Conservation (phyloP, 1,284 basidiomycete genomes). For the Bjerkandera adusta region DNA sequence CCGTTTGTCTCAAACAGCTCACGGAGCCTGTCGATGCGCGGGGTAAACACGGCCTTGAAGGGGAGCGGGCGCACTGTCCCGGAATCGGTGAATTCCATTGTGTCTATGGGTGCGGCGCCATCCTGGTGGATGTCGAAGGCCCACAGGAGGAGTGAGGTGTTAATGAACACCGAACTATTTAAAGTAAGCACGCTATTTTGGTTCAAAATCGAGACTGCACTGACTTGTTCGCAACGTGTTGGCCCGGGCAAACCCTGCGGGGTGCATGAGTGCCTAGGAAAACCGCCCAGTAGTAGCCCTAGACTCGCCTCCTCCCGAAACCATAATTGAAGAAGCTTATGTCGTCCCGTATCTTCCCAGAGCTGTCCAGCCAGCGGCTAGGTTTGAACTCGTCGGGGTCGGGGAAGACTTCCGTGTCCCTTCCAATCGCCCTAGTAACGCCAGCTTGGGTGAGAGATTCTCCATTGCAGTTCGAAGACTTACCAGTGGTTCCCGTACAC, state of each 20-base stretch:
- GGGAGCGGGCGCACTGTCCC: slow-evolving; percentile 56
- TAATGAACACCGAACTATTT: slow-evolving; percentile 54
- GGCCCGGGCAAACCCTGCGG: slow-evolving; percentile 54
- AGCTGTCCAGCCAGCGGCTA: slow-evolving; percentile 50
- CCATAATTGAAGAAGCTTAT: slow-evolving; percentile 53
- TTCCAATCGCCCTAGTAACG: slow-evolving; percentile 43
- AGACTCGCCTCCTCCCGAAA: slow-evolving; percentile 54
- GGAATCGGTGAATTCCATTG: slow-evolving; percentile 52
- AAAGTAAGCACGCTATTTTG: background rate
- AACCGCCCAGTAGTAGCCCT: background rate
- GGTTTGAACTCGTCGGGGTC: slow-evolving; percentile 60
- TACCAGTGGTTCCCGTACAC: slow-evolving; percentile 66
- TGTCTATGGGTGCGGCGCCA: slow-evolving; percentile 49
- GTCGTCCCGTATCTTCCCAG: slow-evolving; percentile 48
- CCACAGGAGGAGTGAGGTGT: slow-evolving; percentile 58
- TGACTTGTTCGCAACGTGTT: slow-evolving; percentile 54
- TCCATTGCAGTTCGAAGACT: background rate
- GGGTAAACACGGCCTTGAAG: slow-evolving; percentile 47
- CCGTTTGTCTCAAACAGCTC: slow-evolving; percentile 4
- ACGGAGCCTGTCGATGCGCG: slow-evolving; percentile 14
- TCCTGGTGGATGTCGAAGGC: slow-evolving; percentile 52
- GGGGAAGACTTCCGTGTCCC: slow-evolving; percentile 54
- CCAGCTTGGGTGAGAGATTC: background rate
- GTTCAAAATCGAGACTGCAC: background rate
- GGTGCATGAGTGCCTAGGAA: background rate